Base-by-base conservation (phyloP, 2,329 filamentous ascomycete species). In the Calonectria pauciramosa region DNA sequence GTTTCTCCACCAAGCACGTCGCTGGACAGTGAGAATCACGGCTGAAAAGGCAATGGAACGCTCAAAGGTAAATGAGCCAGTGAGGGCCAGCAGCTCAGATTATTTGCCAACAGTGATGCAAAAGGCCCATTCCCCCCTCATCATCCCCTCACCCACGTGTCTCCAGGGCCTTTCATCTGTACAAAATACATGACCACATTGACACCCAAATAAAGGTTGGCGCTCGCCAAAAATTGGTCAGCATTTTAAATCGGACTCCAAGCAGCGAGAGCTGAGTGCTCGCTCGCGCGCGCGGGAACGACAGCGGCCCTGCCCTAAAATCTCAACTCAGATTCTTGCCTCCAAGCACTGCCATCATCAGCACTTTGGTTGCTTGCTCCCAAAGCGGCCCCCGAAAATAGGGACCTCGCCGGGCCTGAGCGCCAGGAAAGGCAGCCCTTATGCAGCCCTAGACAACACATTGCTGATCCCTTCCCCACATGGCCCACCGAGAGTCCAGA, bases 241-340 rank as follows among this genome's bases (percentile, higher is more conserved):
- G 66, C 66, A 69, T 69, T 18, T 56, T 68, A 47, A 68, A 56
- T 68, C 34, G 3, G n/a, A n/a, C 26, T 23, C 16, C 23, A 32
- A 59, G 34, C 13, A 7, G 11, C 16, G 23, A 38, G 32, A 59
- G 51, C 49, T 56, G 38, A 59, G 10, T 7, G 16, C 47, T 14
- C 64, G 56, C 56, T 34, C 49, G 30, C n/a, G n/a, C n/a, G n/a
- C n/a, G n/a, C n/a, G 32, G 49, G n/a, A 20, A 11, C n/a, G 30
- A 38, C 28, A 52, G 36, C 44, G 10, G 1, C 20, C 41, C 49
- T 28, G n/a, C 36, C 16, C 52, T 69, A 69, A 69, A 60, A 60
- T 69, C 67, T 69, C 52, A 56, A 32, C 52, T 69, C 32, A 69
- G 67, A 60, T 51, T 38, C 56, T 41, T 23, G 13, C 23, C 16